Evolutionary conservation across 1,284 basidiomycete species (phyloP).

Genomic region (Ceratobasidium sp.): DNA sequence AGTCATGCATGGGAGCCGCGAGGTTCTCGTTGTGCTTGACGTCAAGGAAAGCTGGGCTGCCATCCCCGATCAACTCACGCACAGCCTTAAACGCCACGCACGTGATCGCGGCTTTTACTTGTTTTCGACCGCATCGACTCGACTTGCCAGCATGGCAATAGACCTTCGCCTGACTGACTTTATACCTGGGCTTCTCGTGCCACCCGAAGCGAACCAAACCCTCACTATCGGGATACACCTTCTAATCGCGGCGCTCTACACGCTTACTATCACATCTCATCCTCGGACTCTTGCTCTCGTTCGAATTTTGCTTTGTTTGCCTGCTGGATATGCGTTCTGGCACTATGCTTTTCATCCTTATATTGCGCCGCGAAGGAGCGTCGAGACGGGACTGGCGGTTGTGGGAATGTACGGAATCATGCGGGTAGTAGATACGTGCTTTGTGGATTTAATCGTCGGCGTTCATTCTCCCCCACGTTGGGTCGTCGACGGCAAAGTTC

Average conservation of each 20-base stretch:
- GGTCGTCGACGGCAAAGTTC: constrained; percentile 29
- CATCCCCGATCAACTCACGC: neutral
- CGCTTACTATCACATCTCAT: constrained; percentile 35
- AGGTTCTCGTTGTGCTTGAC: too few relatives aligned
- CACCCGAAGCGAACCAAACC: constrained; percentile 22
- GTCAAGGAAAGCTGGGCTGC: too few relatives aligned
- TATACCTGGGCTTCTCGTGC: constrained; percentile 38
- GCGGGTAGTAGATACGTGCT: constrained; percentile 40
- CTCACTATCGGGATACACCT: constrained; percentile 17
- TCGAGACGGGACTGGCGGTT: constrained; percentile 36
- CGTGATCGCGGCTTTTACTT: constrained; percentile 6
- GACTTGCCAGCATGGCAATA: constrained; percentile 3
- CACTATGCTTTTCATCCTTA: constrained; percentile 27
- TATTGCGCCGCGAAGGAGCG: constrained; percentile 1
- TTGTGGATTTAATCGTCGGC: constrained; percentile 33
- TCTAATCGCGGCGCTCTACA: constrained; percentile 29
- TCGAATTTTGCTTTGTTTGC: constrained; percentile 25
- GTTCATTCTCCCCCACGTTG: constrained; percentile 27
- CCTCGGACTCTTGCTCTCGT: constrained; percentile 10
- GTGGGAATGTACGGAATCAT: constrained; percentile 39
- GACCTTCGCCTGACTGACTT: constrained; percentile 24
- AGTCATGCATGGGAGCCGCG: too few relatives aligned
- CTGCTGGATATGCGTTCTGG: constrained; percentile 23
- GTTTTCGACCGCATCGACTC: constrained; percentile 17
- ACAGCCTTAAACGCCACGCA: constrained; percentile 14